Percentiles rank a stretch among this genome's conserved stretches.
Conservation (phyloP, 2,329 filamentous ascomycete species). For the Lachnellula subtilissima region DNA sequence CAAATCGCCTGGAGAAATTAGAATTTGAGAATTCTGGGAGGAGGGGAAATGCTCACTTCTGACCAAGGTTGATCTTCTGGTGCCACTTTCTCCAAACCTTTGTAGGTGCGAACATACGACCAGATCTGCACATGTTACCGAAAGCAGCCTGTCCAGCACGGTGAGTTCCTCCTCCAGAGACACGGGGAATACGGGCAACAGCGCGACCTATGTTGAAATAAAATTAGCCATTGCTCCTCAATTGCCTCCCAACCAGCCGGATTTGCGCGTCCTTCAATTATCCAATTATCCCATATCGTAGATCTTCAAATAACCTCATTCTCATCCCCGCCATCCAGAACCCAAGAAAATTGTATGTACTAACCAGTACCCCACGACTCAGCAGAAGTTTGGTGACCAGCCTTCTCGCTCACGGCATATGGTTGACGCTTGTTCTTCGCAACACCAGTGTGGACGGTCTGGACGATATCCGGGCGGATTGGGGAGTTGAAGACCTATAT, state of each 20-base stretch:
- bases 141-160: slow-evolving; percentile 99
- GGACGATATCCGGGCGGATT: slow-evolving; percentile 98
- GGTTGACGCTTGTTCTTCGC: slow-evolving; percentile 99
- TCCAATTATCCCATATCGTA: background rate
- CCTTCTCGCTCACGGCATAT: slow-evolving; percentile 99
- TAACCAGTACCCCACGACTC: slow-evolving; percentile 99
- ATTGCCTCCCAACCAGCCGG: background rate
- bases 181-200: slow-evolving; percentile 99
- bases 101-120: slow-evolving; percentile 99
- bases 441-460: slow-evolving; percentile 93
- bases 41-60: slow-evolving; percentile 62
- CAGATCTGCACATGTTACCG: slow-evolving; percentile 99
- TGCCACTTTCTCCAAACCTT: slow-evolving; percentile 99
- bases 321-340: slow-evolving; percentile 10
- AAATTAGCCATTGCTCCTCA: slow-evolving; percentile 21
- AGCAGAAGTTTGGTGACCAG: slow-evolving; percentile 98
- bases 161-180: slow-evolving; percentile 99
- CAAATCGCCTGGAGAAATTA: slow-evolving; percentile 68
- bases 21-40: slow-evolving; percentile 24
- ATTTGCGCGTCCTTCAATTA: background rate
- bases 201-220: slow-evolving; percentile 67
- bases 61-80: slow-evolving; percentile 98
- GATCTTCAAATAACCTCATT: background rate
- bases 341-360: slow-evolving; percentile 39
- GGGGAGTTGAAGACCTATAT: slow-evolving; percentile 81